A percentile compares a stretch with the other conserved stretches of the same genome.
These are phyloP conservation scores for Actinomortierella ambigua DNA, from an alignment of 371 early-diverging fungal genomes.

Conservation along the genomic window DNA sequence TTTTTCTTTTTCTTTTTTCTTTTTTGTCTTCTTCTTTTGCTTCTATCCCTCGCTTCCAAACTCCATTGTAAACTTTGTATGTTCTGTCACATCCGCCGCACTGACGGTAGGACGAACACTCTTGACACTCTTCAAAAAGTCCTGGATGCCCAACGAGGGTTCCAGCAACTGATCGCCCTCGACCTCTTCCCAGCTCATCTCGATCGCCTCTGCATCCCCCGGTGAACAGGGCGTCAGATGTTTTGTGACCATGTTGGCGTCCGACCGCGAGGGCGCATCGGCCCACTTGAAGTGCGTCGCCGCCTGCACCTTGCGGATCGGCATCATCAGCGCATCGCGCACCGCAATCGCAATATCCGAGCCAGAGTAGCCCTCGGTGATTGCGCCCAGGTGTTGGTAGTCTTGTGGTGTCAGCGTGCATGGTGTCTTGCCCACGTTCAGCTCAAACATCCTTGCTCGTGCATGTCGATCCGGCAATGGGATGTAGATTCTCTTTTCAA, in stretches of 20 bases:
- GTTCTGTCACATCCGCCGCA: constrained; percentile 77
- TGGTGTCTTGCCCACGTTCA: constrained; percentile 91
- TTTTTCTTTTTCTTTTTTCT: background rate
- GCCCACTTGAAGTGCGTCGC: constrained; percentile 96
- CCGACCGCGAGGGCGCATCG: constrained; percentile 68
- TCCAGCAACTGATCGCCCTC: constrained; percentile 87
- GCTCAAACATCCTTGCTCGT: constrained; percentile 88
- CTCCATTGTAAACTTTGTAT: constrained; percentile 89
- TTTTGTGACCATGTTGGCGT: constrained; percentile 53
- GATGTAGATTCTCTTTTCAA: constrained; percentile 97
- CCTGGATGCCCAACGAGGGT: constrained; percentile 82
- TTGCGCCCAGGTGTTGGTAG: constrained; percentile 74
- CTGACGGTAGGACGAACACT: constrained; percentile 88
- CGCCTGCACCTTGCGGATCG: constrained; percentile 93
- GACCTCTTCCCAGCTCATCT: constrained; percentile 91
- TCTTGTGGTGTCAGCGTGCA: constrained; percentile 76
- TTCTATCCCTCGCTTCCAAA: constrained; percentile 81
- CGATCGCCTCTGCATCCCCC: constrained; percentile 87
- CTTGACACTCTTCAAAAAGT: constrained; percentile 86
- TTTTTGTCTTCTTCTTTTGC: background rate
- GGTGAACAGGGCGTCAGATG: constrained; percentile 95
- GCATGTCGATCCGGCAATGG: constrained; percentile 92
- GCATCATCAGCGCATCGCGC: constrained; percentile 96
- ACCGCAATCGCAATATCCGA: constrained; percentile 94
- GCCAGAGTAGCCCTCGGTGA: constrained; percentile 93